Evolutionary conservation across 345 rosid species (phyloP), one percentile per base, ranked within the genome.

Genomic region (Eutrema yunnanense): DNA sequence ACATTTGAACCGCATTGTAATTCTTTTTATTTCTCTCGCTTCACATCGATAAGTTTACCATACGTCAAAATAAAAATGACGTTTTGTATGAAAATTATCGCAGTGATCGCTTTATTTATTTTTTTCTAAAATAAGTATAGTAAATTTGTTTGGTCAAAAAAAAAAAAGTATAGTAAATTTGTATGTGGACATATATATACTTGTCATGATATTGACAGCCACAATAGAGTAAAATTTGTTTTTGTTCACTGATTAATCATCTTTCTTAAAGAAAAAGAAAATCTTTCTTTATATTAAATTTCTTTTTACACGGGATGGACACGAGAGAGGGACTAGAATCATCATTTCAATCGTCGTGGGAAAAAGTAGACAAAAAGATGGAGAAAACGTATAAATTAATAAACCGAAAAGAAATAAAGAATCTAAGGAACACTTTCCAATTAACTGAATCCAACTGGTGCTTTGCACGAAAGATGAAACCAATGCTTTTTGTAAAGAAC

Each of bases 381-480:
- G 66, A 32, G 55, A 32, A 32, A 19, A 19, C 22, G 22, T 19
- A 16, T 16, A 49, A 55, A 50, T 58, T 49, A 66, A 57, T 32
- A 57, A 57, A 54, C 6, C 8, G 22, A 50, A 66, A 48, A 50
- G 50, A 58, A 67, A 60, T 51, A 59, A 58, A 75, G 63, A 75
- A 62, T 62, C 60, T 54, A 69, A 37, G 69, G 30, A 48, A 68
- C 40, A 75, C 65, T 75, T 75, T 69, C 29, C 22, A 75, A 53
- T 69, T 54, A 75, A 69, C 65, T 69, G 74, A 74, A 67, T 51
- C 75, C 14, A 75, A 68, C 74, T 55, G 59, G 38, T 75, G 79
- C 53, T 62, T 75, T 69, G 75, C 75, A 69, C 47, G 75, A 69
- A 71, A 69, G 29, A 33, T 38, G 57, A 75, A 52, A 38, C 74